Conservation (phyloP, 192 early-diverging fungal genomes). For the Rhizophagus clarus region DNA sequence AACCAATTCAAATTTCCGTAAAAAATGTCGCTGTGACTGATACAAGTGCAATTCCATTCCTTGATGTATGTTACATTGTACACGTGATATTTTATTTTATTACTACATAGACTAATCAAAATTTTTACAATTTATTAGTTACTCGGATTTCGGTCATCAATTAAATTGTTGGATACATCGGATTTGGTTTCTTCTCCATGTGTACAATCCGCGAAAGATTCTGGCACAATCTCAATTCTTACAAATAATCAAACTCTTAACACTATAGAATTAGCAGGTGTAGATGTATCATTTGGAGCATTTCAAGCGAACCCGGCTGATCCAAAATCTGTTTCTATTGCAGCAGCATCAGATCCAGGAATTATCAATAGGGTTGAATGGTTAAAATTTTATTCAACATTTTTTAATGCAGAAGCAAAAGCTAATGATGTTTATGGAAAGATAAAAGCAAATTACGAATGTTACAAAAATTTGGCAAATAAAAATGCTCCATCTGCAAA, state of each 20-base stretch:
- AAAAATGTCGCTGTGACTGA: slow-evolving; percentile 43
- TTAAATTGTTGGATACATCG: not conserved
- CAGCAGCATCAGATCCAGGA: slow-evolving; percentile 50
- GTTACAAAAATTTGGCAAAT: slow-evolving; percentile 47
- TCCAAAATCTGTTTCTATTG: slow-evolving; percentile 52
- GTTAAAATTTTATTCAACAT: slow-evolving; percentile 61
- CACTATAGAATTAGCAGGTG: slow-evolving; percentile 47
- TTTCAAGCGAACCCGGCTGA: slow-evolving; percentile 41
- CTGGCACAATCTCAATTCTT: slow-evolving; percentile 33
- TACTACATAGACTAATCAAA: no score
- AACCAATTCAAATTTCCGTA: slow-evolving; percentile 50
- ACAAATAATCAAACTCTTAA: slow-evolving; percentile 50
- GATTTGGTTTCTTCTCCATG: slow-evolving; percentile 51
- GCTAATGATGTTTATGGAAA: slow-evolving; percentile 49
- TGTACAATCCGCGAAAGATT: slow-evolving; percentile 41
- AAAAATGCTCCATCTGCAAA: slow-evolving; percentile 19
- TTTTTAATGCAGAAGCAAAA: slow-evolving; percentile 63
- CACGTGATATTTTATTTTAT: not conserved
- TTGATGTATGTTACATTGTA: slow-evolving; percentile 41
- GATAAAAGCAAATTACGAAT: slow-evolving; percentile 63
- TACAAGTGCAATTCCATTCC: slow-evolving; percentile 46
- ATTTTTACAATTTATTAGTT: not conserved
- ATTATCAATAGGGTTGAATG: slow-evolving; percentile 59
- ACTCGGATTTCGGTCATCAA: not conserved
- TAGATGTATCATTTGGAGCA: slow-evolving; percentile 51